phyloP scores from a whole-genome alignment of 208 protist genomes.

The Trypanosoma theileri region DNA sequence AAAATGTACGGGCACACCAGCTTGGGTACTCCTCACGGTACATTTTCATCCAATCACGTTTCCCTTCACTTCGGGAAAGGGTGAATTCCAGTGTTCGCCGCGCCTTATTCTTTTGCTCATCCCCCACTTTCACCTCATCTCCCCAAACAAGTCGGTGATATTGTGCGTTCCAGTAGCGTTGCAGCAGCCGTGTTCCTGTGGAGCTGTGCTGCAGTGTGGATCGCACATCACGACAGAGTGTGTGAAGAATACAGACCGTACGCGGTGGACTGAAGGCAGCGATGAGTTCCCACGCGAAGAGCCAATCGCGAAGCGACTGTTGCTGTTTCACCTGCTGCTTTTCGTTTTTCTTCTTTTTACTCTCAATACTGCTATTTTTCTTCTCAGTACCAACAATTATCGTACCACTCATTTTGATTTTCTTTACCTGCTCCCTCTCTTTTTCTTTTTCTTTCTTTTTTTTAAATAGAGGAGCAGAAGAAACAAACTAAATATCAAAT shows the following conservation, averaged over 20 bases:
- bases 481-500: background rate
- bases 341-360: too few relatives aligned
- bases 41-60: slow-evolving; percentile 60
- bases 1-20: slow-evolving; percentile 52
- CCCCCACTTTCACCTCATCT: background rate
- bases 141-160: slow-evolving; percentile 65
- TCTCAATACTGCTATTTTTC: too few relatives aligned
- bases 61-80: slow-evolving; percentile 57
- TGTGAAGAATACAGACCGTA: slow-evolving; percentile 55
- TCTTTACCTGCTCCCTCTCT: too few relatives aligned
- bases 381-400: too few relatives aligned
- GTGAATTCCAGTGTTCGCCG: slow-evolving; percentile 26
- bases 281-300: slow-evolving; percentile 78
- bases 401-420: too few relatives aligned
- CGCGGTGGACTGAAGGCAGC: slow-evolving; percentile 56
- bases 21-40: slow-evolving; percentile 72
- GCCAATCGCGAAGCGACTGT: slow-evolving; percentile 25
- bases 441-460: too few relatives aligned
- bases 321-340: too few relatives aligned
- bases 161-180: slow-evolving; percentile 86
- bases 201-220: slow-evolving; percentile 37
- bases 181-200: slow-evolving; percentile 53
- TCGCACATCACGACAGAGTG: slow-evolving; percentile 50
- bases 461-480: too few relatives aligned
- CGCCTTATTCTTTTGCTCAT: slow-evolving; percentile 16